Base-by-base conservation (phyloP, 2,329 filamentous ascomycete species). In the Monilinia vaccinii-corymbosi region DNA sequence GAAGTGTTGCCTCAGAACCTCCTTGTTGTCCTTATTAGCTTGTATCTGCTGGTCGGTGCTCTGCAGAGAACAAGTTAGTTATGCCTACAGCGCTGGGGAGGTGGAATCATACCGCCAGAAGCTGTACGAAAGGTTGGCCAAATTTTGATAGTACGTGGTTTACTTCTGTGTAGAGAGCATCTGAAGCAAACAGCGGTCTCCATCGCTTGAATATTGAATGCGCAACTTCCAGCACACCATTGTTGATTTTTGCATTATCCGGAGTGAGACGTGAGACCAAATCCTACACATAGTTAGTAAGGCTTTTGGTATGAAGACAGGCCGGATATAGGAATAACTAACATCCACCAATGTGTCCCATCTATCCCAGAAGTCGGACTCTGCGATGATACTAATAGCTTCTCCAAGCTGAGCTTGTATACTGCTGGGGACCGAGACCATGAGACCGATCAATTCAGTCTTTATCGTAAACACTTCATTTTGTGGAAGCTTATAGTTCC, bases 141-240 rank as follows among this genome's bases (percentile, higher is more conserved):
- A 99, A 97, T 61, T 86, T 91, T 62, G 78, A 78, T 56, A 99
- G 81, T 60, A 99, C 95, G 77, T 99, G 94, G 74, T 96, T 94
- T 77, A 99, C 95, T 76, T 99, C 94, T 40, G 85, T 88, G 74
- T 91, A 99, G 13, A 99, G 83, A 55, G 89, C 91, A 74, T 99
- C 91, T 47, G 92, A 96, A 63, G 89, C 85, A 77, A 96, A 97
- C 45, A 99, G 80, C 10, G 94, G 95, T 65, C 94, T 83, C 94
- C 94, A 99, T 73, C 94, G 82, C 73, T 88, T 89, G 77, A 97
- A 99, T 69, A 99, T 97, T 52, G 94, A 97, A 76, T 99, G 94
- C 67, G 95, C 95, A 48, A 99, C 94, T 75, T 96, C 91, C 62
- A 99, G 79, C 21, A 99, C 94, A 66, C 94, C 95, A 69, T 92